Conservation (phyloP, 2,329 filamentous ascomycete genomes). For the Calonectria multiphialidica region DNA sequence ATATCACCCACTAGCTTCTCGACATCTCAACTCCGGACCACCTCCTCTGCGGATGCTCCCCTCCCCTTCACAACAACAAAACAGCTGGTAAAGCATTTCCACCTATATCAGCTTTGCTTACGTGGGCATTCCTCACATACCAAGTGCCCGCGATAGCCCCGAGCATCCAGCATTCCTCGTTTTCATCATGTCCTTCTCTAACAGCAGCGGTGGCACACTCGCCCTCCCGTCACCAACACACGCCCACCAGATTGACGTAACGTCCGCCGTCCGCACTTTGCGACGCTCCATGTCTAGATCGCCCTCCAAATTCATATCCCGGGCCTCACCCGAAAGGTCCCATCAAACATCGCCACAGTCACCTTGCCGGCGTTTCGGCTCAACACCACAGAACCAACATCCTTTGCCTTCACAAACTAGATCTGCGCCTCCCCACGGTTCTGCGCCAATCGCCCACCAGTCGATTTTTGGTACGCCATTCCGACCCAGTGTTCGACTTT, state of each 20-base stretch:
- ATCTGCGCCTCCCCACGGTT: constrained; percentile 51
- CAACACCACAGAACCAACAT: constrained; percentile 52
- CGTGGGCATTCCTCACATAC: constrained; percentile 45
- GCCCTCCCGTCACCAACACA: constrained; percentile 90
- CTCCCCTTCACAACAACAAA: constrained; percentile 19
- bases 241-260: constrained; percentile 84
- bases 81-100: constrained; percentile 26
- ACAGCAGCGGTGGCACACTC: constrained; percentile 78
- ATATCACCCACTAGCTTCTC: constrained; percentile 21
- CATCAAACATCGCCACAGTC: constrained; percentile 62
- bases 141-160: constrained; percentile 39
- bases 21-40: constrained; percentile 21
- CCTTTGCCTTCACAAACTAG: constrained; percentile 47
- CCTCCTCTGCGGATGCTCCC: constrained; percentile 25
- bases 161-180: constrained; percentile 44
- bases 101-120: constrained; percentile 33
- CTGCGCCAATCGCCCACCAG: constrained; percentile 46
- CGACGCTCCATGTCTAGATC: constrained; percentile 91
- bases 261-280: constrained; percentile 84
- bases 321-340: constrained; percentile 62
- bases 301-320: constrained; percentile 86
- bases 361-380: constrained; percentile 60
- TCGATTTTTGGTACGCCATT: constrained; percentile 72
- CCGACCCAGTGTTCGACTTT: constrained; percentile 75
- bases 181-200: constrained; percentile 69